Evolutionary conservation across 371 early-diverging fungal species (phyloP).

Genomic region (Caulochytrium protostelioides): DNA sequence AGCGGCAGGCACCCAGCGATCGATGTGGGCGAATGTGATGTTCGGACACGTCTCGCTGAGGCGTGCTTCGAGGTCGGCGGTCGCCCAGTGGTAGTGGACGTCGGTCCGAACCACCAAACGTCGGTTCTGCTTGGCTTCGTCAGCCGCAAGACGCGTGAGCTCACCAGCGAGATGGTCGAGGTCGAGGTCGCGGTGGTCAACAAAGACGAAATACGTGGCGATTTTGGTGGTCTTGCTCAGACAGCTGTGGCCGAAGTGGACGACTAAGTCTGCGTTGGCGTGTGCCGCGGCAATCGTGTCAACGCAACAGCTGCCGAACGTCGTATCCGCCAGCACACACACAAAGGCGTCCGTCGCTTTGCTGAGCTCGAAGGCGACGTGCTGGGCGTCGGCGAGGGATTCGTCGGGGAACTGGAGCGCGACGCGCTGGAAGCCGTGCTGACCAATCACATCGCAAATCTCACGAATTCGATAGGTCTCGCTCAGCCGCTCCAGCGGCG

Average conservation of each 20-base stretch:
- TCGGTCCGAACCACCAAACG: not conserved
- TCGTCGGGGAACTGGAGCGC: conserved; percentile 88
- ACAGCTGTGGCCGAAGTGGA: conserved; percentile 85
- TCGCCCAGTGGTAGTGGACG: not conserved
- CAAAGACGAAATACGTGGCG: conserved; percentile 22
- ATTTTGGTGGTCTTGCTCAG: too few species aligned
- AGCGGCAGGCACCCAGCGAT: too few species aligned
- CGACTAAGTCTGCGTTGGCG: conserved; percentile 50
- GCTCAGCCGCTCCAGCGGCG: too few species aligned
- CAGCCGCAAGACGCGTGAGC: not conserved
- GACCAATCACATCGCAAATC: too few species aligned
- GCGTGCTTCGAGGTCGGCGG: conserved; percentile 1
- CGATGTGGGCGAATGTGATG: too few species aligned
- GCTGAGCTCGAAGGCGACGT: conserved; percentile 29
- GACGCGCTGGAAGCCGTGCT: conserved; percentile 10
- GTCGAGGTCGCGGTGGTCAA: not conserved
- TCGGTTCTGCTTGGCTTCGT: not conserved
- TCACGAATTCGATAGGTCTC: too few species aligned
- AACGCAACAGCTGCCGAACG: conserved; percentile 76
- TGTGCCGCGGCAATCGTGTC: conserved; percentile 90
- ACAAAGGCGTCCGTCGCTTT: conserved; percentile 14
- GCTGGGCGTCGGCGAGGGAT: conserved; percentile 43
- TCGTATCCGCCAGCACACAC: conserved; percentile 75
- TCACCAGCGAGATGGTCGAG: not conserved
- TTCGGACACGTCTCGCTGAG: too few species aligned